Conservation (phyloP, 75 land plant genomes). For the Sequoia sempervirens region DNA sequence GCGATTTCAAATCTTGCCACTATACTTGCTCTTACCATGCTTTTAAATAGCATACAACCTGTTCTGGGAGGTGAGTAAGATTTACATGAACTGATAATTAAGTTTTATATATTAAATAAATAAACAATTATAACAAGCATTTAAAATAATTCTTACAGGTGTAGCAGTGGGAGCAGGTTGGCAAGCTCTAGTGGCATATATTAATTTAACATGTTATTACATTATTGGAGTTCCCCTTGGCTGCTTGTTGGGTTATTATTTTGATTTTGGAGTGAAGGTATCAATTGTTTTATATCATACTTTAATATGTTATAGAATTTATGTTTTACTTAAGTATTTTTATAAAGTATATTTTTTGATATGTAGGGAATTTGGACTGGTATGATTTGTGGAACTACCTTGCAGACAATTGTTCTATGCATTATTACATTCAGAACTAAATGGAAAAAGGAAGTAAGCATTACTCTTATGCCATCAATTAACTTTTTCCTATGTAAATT, state of each 20-base stretch:
- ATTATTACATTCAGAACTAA: conserved; percentile 25
- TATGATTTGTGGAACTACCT: conserved; percentile 27
- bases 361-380: conserved; percentile 49
- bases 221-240: conserved; percentile 17
- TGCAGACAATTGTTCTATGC: conserved; percentile 31
- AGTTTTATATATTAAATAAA: background rate
- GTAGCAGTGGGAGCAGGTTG: conserved; percentile 17
- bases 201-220: conserved; percentile 19
- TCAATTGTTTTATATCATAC: background rate
- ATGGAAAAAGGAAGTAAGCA: conserved; percentile 39
- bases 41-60: conserved; percentile 22
- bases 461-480: background rate
- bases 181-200: conserved; percentile 13
- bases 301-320: background rate
- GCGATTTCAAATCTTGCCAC: conserved; percentile 3
- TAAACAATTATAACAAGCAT: background rate
- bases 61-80: conserved; percentile 12
- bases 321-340: background rate
- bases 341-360: background rate
- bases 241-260: background rate
- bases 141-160: background rate
- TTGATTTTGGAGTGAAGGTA: conserved; percentile 2
- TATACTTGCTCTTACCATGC: conserved; percentile 20
- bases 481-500: too few species aligned
- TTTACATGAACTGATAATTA: background rate